Evolutionary conservation across 2,329 filamentous ascomycete species (phyloP).

Genomic region (Domatiomyces catenatus): DNA sequence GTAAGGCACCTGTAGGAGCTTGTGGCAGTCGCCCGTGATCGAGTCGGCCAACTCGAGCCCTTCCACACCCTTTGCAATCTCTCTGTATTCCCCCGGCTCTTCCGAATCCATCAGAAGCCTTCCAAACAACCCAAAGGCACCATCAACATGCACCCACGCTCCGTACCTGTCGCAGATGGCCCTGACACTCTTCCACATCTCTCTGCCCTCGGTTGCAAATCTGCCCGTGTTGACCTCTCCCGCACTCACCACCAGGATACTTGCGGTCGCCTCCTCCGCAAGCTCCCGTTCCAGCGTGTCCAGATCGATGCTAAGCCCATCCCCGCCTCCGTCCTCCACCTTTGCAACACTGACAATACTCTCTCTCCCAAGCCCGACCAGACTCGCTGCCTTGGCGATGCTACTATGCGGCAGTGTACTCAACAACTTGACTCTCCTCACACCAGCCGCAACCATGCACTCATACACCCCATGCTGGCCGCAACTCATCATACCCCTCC

Average conservation of each 20-base stretch:
- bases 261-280: slow-evolving; percentile 39
- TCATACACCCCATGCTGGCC: slow-evolving; percentile 50
- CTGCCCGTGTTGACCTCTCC: slow-evolving; percentile 83
- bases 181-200: slow-evolving; percentile 45
- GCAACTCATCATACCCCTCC: too few species aligned
- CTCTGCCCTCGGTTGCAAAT: slow-evolving; percentile 47
- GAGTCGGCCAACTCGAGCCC: slow-evolving; percentile 74
- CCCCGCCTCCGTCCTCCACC: slow-evolving; percentile 31
- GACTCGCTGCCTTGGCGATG: slow-evolving; percentile 63
- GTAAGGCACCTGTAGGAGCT: slow-evolving; percentile 88
- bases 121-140: slow-evolving; percentile 74
- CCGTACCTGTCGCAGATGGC: slow-evolving; percentile 54
- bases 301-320: slow-evolving; percentile 58
- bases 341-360: slow-evolving; percentile 48
- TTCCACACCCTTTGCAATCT: slow-evolving; percentile 35
- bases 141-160: slow-evolving; percentile 83
- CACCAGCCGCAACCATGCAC: slow-evolving; percentile 3
- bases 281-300: slow-evolving; percentile 47
- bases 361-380: slow-evolving; percentile 61
- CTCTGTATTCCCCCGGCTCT: slow-evolving; percentile 41
- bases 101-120: slow-evolving; percentile 37
- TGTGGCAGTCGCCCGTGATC: slow-evolving; percentile 75
- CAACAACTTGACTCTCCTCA: slow-evolving; percentile 23
- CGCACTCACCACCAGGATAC: slow-evolving; percentile 65
- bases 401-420: slow-evolving; percentile 76